phyloP scores from a whole-genome alignment of 2,329 filamentous ascomycete genomes.

The Sarocladium strictum region DNA sequence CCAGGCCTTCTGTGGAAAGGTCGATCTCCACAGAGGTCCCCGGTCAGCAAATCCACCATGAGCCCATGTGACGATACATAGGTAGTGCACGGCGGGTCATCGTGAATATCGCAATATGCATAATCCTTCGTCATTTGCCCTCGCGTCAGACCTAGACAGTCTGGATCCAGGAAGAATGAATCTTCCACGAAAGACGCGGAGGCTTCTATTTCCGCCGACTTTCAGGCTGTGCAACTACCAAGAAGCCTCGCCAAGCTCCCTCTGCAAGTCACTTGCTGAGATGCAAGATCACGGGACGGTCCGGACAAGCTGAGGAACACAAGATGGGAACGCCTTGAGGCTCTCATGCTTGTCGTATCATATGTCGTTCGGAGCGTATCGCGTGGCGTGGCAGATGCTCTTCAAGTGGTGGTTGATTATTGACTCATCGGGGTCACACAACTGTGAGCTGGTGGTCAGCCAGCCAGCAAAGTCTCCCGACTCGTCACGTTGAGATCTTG shows the following conservation, averaged over 20 bases:
- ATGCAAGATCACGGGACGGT: background rate
- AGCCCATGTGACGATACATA: background rate
- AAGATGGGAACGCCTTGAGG: background rate
- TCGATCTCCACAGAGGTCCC: background rate
- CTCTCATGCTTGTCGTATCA: background rate
- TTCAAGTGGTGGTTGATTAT: background rate
- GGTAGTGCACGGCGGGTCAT: slow-evolving; percentile 1
- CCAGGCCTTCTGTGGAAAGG: no score
- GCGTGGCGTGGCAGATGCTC: background rate
- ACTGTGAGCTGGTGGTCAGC: background rate
- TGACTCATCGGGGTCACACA: slow-evolving; percentile 4
- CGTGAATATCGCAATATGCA: background rate
- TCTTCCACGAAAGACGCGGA: background rate
- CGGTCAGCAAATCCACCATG: background rate
- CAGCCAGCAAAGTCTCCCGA: no score
- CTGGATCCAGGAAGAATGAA: background rate
- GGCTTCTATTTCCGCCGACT: background rate
- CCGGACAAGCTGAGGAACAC: background rate
- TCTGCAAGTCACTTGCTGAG: background rate
- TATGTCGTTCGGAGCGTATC: background rate
- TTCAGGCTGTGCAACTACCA: background rate
- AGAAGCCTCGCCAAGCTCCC: background rate
- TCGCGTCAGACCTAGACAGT: background rate
- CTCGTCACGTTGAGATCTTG: no score
- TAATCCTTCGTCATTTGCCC: background rate